Conservation (phyloP, 139 green algal genomes). For the Diplosphaera chodatii region DNA sequence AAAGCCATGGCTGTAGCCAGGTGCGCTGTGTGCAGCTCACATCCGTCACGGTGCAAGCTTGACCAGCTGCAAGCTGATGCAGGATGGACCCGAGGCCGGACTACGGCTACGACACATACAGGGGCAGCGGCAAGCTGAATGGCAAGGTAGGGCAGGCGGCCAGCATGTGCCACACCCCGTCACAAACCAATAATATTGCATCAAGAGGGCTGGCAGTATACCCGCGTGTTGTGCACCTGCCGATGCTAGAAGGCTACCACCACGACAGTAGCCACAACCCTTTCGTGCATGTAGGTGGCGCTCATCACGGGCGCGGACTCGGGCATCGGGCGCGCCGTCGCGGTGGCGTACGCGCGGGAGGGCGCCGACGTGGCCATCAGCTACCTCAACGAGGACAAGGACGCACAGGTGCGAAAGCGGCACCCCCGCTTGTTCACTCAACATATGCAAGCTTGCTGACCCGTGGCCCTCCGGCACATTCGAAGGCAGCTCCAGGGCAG, state of each 20-base stretch:
- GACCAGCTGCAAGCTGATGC: background rate
- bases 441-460: too few species aligned
- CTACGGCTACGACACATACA: conserved; percentile 24
- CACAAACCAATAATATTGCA: too few species aligned
- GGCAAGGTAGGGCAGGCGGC: conserved; percentile 7
- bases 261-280: too few species aligned
- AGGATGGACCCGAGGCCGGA: conserved; percentile 18
- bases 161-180: too few species aligned
- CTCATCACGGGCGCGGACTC: conserved; percentile 20
- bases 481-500: too few species aligned
- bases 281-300: conserved; percentile 2
- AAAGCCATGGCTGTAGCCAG: too few species aligned
- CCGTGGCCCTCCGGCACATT: too few species aligned
- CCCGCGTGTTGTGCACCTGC: too few species aligned
- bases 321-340: conserved; percentile 21
- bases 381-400: conserved; percentile 23
- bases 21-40: too few species aligned
- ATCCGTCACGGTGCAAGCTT: too few species aligned
- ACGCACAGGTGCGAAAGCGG: conserved; percentile 8
- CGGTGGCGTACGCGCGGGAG: conserved; percentile 15
- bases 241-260: background rate
- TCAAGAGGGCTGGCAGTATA: too few species aligned
- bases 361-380: conserved; percentile 21
- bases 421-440: too few species aligned
- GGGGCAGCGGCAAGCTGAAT: conserved; percentile 13